Evolutionary conservation across 306 rosid species (phyloP), one percentile per base, ranked within the genome.

Genomic region (Trifolium dubium): DNA sequence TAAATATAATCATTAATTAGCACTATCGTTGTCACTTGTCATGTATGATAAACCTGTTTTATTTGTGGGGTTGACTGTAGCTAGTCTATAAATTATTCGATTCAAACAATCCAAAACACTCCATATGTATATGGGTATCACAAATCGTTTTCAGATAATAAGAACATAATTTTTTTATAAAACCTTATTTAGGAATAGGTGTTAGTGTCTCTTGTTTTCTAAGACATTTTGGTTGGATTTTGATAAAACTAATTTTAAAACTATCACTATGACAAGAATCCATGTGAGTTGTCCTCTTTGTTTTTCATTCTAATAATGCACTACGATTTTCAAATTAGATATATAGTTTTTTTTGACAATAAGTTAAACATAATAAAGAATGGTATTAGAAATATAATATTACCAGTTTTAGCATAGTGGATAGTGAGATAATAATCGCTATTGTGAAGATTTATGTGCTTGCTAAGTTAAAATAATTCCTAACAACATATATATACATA

Each of bases 121-220:
- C 69, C 64, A 64, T 53, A 64, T 53, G 49, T 37, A 59, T 53
- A 23, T 2, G 47, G 50, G 65, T 35, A 50, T 60, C 6, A 39
- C 8, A 54, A 32, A 54, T 72, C 39, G 49, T 65, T 79, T 66
- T 62, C 75, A 37, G n/a, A 59, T 59, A 56, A 74, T 49, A 73
- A 47, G 6, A 79, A 55, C 69, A 43, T 23, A 19, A 5, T 3
- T 34, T 34, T 58, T 4, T 6, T 40, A 31, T 61, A 80, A 62
- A 80, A 51, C 37, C 15, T 50, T 41, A 28, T 68, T 40, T 49
- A 80, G 51, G 47, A 68, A 62, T 73, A 56, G 30, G 19, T 64
- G 63, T 56, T 49, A 46, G 0, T 6, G 35, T 73, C 67, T 59
- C 18, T 75, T 75, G 56, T 61, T 70, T 6, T 63, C 47, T n/a